These are phyloP conservation scores for Fusarium anthophilum DNA, from an alignment of 2,329 filamentous ascomycete genomes.

Conservation along the genomic window DNA sequence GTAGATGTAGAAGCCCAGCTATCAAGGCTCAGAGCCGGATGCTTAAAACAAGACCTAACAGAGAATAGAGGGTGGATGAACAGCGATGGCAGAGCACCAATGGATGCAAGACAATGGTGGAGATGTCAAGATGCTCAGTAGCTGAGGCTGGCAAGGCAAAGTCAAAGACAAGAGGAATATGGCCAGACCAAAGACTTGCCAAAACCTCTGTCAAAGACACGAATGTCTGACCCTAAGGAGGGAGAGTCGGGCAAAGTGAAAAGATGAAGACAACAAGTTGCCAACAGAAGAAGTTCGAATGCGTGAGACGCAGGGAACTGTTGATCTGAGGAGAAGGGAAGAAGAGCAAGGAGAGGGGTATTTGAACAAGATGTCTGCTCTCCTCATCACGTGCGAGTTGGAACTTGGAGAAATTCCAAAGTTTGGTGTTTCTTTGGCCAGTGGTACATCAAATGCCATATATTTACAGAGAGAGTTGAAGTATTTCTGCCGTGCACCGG, in stretches of 20 bases:
- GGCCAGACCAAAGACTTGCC: neutral
- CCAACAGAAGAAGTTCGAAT: neutral
- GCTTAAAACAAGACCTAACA: neutral
- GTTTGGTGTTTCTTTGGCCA: neutral
- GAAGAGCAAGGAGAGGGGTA: neutral
- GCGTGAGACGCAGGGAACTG: neutral
- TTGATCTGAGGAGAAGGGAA: neutral
- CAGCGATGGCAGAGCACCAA: neutral
- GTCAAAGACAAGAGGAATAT: neutral
- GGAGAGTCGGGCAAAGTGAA: neutral
- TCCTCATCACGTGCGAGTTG: neutral
- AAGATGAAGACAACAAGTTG: neutral
- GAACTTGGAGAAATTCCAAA: neutral
- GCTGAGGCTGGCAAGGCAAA: neutral
- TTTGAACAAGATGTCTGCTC: neutral
- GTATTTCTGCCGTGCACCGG: rapidly evolving
- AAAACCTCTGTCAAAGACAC: neutral
- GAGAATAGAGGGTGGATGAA: neutral
- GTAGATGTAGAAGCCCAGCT: neutral
- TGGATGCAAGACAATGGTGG: rapidly evolving
- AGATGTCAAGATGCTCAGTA: neutral
- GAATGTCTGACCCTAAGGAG: neutral
- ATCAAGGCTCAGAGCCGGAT: neutral
- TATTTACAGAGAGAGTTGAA: neutral
- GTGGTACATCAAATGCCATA: neutral